Evolutionary conservation across 495 filamentous ascomycete genomes (phyloP).

Genomic region (Massariosphaeria phaeospora): DNA sequence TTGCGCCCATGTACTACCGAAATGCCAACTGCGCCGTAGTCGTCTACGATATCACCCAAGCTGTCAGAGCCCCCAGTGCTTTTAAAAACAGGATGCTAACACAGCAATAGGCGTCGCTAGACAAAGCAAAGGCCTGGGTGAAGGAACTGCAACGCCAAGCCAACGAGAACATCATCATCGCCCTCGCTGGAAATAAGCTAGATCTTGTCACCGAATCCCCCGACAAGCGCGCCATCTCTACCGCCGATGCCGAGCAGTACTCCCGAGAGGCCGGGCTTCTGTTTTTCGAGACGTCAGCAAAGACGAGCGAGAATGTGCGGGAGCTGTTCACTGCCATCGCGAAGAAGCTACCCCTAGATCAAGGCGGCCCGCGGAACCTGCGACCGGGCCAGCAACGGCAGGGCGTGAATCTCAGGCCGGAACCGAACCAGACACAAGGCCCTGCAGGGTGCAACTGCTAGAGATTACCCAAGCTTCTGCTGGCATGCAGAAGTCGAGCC

Average conservation of each 20-base stretch:
- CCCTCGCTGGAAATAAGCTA: slow-evolving; percentile 93
- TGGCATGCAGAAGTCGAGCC: too few relatives aligned
- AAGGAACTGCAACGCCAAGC: slow-evolving; percentile 98
- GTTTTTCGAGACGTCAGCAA: slow-evolving; percentile 97
- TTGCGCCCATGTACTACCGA: slow-evolving; percentile 98
- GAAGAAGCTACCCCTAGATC: slow-evolving; percentile 92
- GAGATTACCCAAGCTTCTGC: too few relatives aligned
- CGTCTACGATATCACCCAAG: slow-evolving; percentile 98
- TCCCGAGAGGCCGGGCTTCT: slow-evolving; percentile 85
- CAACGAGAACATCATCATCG: slow-evolving; percentile 99
- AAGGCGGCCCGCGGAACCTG: slow-evolving; percentile 79
- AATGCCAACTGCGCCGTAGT: slow-evolving; percentile 99
- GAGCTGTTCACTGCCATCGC: slow-evolving; percentile 98
- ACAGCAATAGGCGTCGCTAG: slow-evolving; percentile 69
- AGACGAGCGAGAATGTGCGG: slow-evolving; percentile 90
- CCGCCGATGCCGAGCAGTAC: slow-evolving; percentile 89
- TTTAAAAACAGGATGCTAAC: slow-evolving; percentile 14
- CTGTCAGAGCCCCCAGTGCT: slow-evolving; percentile 55
- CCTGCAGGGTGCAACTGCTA: slow-evolving; percentile 75
- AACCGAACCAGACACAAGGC: slow-evolving; percentile 68
- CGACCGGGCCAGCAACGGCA: slow-evolving; percentile 64
- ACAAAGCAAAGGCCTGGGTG: slow-evolving; percentile 99
- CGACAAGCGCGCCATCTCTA: slow-evolving; percentile 84
- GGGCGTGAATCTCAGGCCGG: slow-evolving; percentile 75
- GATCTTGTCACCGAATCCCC: slow-evolving; percentile 87